A percentile compares a stretch with the other conserved stretches of the same genome.
Evolutionary conservation across 169 alveolate species (phyloP).

Genomic region (Besnoitia besnoiti): DNA sequence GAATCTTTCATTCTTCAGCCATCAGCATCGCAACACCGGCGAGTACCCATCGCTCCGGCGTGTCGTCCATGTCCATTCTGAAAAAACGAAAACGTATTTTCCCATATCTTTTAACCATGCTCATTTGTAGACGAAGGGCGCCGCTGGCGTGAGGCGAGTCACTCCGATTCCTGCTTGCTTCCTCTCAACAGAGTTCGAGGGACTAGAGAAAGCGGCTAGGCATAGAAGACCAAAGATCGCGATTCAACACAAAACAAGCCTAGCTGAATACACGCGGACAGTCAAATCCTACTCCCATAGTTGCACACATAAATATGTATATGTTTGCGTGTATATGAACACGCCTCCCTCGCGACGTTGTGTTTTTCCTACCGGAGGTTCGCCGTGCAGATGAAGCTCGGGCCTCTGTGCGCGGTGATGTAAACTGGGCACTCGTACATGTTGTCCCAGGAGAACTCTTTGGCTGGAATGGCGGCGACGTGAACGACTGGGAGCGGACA

Average conservation of each 20-base stretch:
- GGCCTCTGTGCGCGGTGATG: conserved; percentile 92
- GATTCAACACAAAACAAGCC: no score
- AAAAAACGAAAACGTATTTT: conserved; percentile 69
- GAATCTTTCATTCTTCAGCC: conserved; percentile 84
- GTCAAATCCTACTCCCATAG: no score
- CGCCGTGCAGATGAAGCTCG: conserved; percentile 82
- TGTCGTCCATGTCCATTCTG: conserved; percentile 81
- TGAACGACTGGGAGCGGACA: conserved; percentile 91
- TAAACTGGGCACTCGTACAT: conserved; percentile 92
- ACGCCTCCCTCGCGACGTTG: not conserved
- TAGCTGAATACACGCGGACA: no score
- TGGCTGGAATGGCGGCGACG: conserved; percentile 84
- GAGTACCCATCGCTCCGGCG: conserved; percentile 87
- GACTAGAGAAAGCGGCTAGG: no score
- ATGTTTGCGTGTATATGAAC: conserved; percentile 71
- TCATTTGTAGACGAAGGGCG: no score
- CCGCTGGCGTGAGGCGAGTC: no score
- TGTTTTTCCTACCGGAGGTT: conserved; percentile 55
- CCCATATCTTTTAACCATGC: no score
- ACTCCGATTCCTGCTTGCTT: no score
- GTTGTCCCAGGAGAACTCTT: conserved; percentile 83
- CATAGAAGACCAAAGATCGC: no score
- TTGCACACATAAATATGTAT: conserved; percentile 73
- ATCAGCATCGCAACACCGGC: conserved; percentile 94
- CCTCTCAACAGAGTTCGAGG: no score